Base-by-base conservation (phyloP, 805 yeast species). In the Kazachstania africana region DNA sequence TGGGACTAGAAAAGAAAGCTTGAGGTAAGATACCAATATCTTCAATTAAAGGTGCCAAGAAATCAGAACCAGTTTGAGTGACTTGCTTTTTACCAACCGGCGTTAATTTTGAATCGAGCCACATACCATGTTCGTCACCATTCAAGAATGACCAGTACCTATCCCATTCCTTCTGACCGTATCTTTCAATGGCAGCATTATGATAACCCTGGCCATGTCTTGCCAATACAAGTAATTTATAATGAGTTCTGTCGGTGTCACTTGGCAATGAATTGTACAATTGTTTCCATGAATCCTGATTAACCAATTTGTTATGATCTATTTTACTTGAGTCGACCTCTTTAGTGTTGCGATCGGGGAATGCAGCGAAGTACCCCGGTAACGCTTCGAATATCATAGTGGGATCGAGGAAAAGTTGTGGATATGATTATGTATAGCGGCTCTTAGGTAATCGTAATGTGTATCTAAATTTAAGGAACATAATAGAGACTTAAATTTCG, bases 191-290 rank as follows among this genome's bases (percentile, higher is more conserved):
- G 3, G 70, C 66, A 27, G 61, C 59, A 42, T 77, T 77, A 39
- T 77, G 85, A 45, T 55, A 68, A 0, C 83, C 84, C 49, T 76
- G 80, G 5, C 83, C 84, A 43, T 77, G 84, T 47, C 84, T 62
- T 60, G 48, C 51, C 5, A 48, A 27, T 1, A 43, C 27, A 6
- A 43, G 16, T 31, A 48, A 26, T 29, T 46, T 46, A 28, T 49
- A 48, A n/a, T 38, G 36, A 12, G 31, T 25, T 1, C 33, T 34
- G 2, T 23, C 41, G 1, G 47, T 46, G 15, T 47, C 46, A 3
- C 27, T 17, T 1, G 55, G 55, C 8, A 49, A 27, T 2, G 46
- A 27, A 12, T 40, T 29, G 25, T 39, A 45, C 6, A 49, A 32
- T 16, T 43, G 38, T 21, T 33, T 32, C 52, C 53, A 49, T 5